Conservation (phyloP, 768 basidiomycete species). For the Daedaleopsis sinensis region DNA sequence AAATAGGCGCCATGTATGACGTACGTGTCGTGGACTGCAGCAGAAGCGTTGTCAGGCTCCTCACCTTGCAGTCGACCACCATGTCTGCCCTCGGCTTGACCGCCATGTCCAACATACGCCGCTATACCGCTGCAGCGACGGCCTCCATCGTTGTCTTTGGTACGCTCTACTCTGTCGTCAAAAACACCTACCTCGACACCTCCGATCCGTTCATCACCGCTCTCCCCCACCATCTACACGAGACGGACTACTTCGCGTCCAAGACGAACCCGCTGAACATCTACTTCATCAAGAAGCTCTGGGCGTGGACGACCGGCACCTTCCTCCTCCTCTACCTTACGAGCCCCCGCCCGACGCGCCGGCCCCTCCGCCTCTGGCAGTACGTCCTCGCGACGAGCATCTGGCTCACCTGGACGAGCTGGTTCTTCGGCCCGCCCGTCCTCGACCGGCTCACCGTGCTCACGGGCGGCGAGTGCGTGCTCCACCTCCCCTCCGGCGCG, state of each 20-base stretch:
- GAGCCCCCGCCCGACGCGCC: constrained; percentile 48
- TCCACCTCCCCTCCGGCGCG: constrained; percentile 59
- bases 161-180: constrained; percentile 64
- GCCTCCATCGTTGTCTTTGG: constrained; percentile 56
- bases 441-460: constrained; percentile 63
- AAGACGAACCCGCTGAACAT: constrained; percentile 84
- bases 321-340: constrained; percentile 65
- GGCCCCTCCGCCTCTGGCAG: constrained; percentile 47
- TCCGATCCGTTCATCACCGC: constrained; percentile 73
- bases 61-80: neutral
- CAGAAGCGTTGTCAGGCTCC: neutral
- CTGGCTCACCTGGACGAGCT: constrained; percentile 78
- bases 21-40: neutral
- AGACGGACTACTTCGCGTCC: constrained; percentile 72
- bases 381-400: constrained; percentile 61
- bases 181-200: constrained; percentile 81
- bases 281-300: constrained; percentile 86
- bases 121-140: constrained; percentile 40
- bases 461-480: constrained; percentile 80
- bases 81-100: neutral
- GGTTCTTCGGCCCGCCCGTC: constrained; percentile 89
- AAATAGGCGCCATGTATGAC: constrained; percentile 2
- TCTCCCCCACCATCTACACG: constrained; percentile 67
- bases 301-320: constrained; percentile 84
- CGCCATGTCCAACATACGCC: neutral